A percentile compares a stretch with the other conserved stretches of the same genome.
Evolutionary conservation across 768 basidiomycete species (phyloP).

Genomic region (Cystofilobasidium ferigula): DNA sequence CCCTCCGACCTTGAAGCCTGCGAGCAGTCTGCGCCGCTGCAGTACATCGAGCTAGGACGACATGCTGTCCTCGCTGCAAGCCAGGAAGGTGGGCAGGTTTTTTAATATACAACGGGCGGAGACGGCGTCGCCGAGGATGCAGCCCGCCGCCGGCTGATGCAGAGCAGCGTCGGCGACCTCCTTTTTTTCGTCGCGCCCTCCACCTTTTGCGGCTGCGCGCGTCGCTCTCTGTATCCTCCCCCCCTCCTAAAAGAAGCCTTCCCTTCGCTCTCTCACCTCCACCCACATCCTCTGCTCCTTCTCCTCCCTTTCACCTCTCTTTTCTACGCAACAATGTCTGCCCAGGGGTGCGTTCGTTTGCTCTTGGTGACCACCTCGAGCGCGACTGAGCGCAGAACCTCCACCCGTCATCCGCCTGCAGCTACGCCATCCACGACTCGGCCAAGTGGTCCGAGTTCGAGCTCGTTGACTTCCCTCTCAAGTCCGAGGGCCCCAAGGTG

Average conservation of each 20-base stretch:
- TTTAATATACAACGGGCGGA: no score
- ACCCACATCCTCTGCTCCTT: background rate
- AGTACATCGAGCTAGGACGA: no score
- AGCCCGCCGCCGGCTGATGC: no score
- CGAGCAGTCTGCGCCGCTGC: no score
- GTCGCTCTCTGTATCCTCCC: no score
- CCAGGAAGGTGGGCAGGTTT: no score
- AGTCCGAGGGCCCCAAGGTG: conserved; percentile 39
- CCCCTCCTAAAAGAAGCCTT: background rate
- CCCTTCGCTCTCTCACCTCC: background rate
- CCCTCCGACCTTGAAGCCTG: no score
- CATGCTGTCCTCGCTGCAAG: no score
- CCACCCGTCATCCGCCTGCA: background rate
- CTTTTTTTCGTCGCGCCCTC: no score
- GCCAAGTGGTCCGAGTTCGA: conserved; percentile 23
- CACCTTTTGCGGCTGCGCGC: no score
- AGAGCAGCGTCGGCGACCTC: no score
- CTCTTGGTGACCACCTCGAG: background rate
- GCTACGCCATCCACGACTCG: conserved; percentile 25
- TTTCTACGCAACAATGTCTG: background rate
- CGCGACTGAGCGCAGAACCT: background rate
- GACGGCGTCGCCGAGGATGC: no score
- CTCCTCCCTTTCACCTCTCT: background rate
- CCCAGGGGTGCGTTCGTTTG: conserved; percentile 1
- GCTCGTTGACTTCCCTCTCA: conserved; percentile 44